Evolutionary conservation across 225 moss, liverwort and hornwort species (phyloP).

Genomic region (Marchantia paleacea): DNA sequence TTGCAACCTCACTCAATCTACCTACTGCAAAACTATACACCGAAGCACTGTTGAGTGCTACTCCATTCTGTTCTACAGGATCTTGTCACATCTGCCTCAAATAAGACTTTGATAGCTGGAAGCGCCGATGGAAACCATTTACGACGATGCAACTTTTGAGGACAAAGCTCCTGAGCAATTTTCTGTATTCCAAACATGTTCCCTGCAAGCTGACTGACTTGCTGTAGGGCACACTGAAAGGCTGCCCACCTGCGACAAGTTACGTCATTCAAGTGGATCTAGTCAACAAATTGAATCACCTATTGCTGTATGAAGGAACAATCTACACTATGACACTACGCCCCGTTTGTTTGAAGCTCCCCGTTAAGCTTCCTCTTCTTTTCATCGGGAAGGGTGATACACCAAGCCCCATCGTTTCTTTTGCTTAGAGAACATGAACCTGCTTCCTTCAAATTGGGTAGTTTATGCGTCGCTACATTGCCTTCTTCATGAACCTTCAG

Average conservation of each 20-base stretch:
- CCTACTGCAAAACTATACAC: neutral
- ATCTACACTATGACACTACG: neutral
- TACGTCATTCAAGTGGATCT: neutral
- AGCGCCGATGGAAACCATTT: neutral
- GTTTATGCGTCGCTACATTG: neutral
- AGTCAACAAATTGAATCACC: neutral
- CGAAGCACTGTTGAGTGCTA: neutral
- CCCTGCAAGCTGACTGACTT: slow-evolving; percentile 11
- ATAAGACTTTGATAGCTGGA: neutral
- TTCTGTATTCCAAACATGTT: slow-evolving; percentile 16
- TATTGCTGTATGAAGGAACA: neutral
- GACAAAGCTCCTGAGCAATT: neutral
- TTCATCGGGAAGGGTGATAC: neutral
- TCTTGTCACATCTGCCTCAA: neutral
- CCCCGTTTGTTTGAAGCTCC: neutral
- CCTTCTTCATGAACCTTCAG: slow-evolving; percentile 16
- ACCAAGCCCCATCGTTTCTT: slow-evolving; percentile 11
- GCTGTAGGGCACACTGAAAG: slow-evolving; percentile 11
- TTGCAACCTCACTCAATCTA: neutral
- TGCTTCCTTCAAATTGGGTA: slow-evolving; percentile 10
- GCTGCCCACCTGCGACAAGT: neutral
- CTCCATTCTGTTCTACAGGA: neutral
- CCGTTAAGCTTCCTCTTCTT: slow-evolving; percentile 13
- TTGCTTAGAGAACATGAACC: slow-evolving; percentile 2
- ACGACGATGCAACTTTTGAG: neutral